Evolutionary conservation across 2,329 filamentous ascomycete species (phyloP), one percentile per base, ranked within the genome.

Genomic region (Botrytis medusae): DNA sequence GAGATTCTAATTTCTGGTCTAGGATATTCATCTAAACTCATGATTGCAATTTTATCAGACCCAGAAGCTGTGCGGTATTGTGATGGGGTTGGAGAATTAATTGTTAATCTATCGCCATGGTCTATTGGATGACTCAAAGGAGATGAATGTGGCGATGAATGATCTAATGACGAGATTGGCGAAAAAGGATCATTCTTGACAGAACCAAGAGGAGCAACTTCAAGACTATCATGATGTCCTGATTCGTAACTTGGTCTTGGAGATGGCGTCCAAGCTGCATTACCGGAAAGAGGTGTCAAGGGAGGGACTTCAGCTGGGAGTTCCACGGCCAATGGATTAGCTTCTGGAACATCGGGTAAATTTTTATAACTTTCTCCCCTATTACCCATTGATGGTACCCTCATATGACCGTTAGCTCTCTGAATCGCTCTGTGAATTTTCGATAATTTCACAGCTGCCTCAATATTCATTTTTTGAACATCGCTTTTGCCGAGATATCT

Each of bases 381-480:
- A 5, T 40, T 71, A n/a, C 59, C 74, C 18, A 42, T 61, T 2
- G 72, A 76, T 48, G 62, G 65, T 32, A 59, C 2, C 29, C 48
- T 37, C 48, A 65, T 72, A 9, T 72, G 69, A 29, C 54, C 61
- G 32, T 80, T 77, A 54, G 77, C 77, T 48, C 80, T 72, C 20
- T 69, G 57, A 29, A 94, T 94, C 76, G 93, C 92, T 74, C 91
- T 88, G 79, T 95, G 87, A 76, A 98, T 94, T 82, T 93, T 93
- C 75, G 93, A 93, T 77, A 98, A 85, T 82, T 95, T 97, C 14
- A 89, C 87, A 0, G 95, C 91, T 0, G 94, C 90, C 72, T 91
- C 89, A 71, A 92, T 86, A 10, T 93, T 93, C 87, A 94, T 93
- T 77, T 85, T 87, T 81, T 97, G 93, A 73, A 97, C 91, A 0